Conservation (phyloP, 2,329 filamentous ascomycete genomes). For the Berkeleyomyces rouxiae region DNA sequence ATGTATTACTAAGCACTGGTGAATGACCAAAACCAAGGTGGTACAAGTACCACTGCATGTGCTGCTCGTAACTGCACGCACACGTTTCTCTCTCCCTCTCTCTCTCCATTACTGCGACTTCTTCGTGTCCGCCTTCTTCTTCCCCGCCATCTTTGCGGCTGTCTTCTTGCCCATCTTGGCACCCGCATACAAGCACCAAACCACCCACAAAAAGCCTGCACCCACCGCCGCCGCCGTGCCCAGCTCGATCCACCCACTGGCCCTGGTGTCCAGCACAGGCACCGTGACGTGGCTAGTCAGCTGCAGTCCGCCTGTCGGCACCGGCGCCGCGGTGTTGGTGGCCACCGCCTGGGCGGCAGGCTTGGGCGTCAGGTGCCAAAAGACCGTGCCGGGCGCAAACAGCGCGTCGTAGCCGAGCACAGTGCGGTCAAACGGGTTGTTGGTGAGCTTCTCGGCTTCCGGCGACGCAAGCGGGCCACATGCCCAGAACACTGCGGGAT, state of each 20-base stretch:
- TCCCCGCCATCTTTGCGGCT: slow-evolving; percentile 5
- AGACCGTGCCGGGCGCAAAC: slow-evolving; percentile 61
- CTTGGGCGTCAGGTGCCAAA: slow-evolving; percentile 52
- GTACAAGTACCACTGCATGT: neutral
- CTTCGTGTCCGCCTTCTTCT: slow-evolving; percentile 15
- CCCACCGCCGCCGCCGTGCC: slow-evolving; percentile 44
- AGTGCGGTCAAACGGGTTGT: slow-evolving; percentile 72
- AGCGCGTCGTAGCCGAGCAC: slow-evolving; percentile 73
- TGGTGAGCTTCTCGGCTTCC: slow-evolving; percentile 48
- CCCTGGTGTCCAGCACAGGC: slow-evolving; percentile 45
- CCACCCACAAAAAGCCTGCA: slow-evolving; percentile 52
- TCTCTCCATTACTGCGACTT: slow-evolving; percentile 13
- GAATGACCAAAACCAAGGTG: neutral
- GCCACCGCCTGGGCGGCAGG: neutral
- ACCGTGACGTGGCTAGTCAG: slow-evolving; percentile 42
- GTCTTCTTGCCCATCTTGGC: slow-evolving; percentile 13
- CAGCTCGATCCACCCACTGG: slow-evolving; percentile 29
- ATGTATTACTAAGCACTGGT: neutral
- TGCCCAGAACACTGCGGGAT: slow-evolving; percentile 81
- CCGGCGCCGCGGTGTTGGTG: neutral
- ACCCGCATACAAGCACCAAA: slow-evolving; percentile 38
- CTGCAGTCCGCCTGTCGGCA: neutral
- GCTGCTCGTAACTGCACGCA: too few relatives aligned
- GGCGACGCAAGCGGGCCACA: slow-evolving; percentile 40
- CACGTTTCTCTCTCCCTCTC: neutral